A percentile compares a stretch with the other conserved stretches of the same genome.
phyloP scores from a whole-genome alignment of 306 rosid species.

The Senna tora region DNA sequence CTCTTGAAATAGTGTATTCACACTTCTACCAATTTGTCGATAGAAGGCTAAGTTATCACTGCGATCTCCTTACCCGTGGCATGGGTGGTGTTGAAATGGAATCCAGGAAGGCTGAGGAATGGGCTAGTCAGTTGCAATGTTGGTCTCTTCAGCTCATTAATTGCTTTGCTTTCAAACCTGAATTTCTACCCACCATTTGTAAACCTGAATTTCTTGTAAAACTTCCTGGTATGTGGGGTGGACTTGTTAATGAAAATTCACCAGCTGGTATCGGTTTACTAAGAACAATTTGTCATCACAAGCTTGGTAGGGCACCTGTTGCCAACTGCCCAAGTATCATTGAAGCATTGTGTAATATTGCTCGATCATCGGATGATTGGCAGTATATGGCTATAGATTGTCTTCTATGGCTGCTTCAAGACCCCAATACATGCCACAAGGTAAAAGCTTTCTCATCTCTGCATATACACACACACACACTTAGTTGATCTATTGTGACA shows the following conservation, averaged over 20 bases:
- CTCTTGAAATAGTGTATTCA: conserved; percentile 92
- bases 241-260: conserved; percentile 96
- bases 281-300: conserved; percentile 95
- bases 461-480: conserved; percentile 12
- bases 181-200: conserved; percentile 90
- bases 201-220: conserved; percentile 82
- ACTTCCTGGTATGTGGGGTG: conserved; percentile 99
- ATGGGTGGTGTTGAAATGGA: conserved; percentile 99
- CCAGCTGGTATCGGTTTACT: conserved; percentile 96
- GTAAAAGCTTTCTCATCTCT: conserved; percentile 45
- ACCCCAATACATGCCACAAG: conserved; percentile 85
- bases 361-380: conserved; percentile 97
- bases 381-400: conserved; percentile 99
- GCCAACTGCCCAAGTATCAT: conserved; percentile 78
- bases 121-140: conserved; percentile 99
- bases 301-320: conserved; percentile 93
- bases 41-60: conserved; percentile 92
- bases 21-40: conserved; percentile 91
- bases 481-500: conserved; percentile 8
- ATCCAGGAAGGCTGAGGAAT: conserved; percentile 98
- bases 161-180: conserved; percentile 95
- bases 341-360: conserved; percentile 92
- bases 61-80: conserved; percentile 97
- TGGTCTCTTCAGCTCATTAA: conserved; percentile 99
- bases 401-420: conserved; percentile 96